Evolutionary conservation across 176 grass and related monocot species (phyloP).

Genomic region (Aegilops tauschii): DNA sequence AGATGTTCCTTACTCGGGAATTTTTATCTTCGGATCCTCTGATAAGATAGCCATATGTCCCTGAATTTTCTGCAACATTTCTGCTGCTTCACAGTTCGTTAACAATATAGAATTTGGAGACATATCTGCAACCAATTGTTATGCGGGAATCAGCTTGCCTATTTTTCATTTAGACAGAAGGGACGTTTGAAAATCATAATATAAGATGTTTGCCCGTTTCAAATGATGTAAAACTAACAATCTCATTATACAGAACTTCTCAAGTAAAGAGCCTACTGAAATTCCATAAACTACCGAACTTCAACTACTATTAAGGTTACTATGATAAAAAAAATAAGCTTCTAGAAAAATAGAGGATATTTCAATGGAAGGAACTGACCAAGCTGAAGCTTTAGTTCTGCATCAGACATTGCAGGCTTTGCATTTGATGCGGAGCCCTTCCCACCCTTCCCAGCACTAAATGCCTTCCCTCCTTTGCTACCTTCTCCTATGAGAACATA

Average conservation of each 20-base stretch:
- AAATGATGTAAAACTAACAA: not conserved
- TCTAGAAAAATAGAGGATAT: conserved; percentile 21
- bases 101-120: conserved; percentile 60
- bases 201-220: not conserved
- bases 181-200: not conserved
- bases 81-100: conserved; percentile 85
- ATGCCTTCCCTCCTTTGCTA: conserved; percentile 46
- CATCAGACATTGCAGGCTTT: conserved; percentile 61
- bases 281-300: not conserved
- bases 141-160: conserved; percentile 16
- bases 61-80: conserved; percentile 86
- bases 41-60: conserved; percentile 92
- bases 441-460: conserved; percentile 57
- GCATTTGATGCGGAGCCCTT: conserved; percentile 54
- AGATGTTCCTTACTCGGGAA: conserved; percentile 70
- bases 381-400: conserved; percentile 75
- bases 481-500: conserved; percentile 34
- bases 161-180: conserved; percentile 1
- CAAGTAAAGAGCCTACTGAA: not conserved
- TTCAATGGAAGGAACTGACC: conserved; percentile 47
- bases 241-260: conserved; percentile 1
- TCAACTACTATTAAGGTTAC: not conserved
- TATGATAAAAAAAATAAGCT: conserved; percentile 13
- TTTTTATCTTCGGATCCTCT: conserved; percentile 88
- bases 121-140: conserved; percentile 58